These are phyloP conservation scores for Eucalyptus victrix DNA, from an alignment of 345 rosid species.

Conservation along the genomic window DNA sequence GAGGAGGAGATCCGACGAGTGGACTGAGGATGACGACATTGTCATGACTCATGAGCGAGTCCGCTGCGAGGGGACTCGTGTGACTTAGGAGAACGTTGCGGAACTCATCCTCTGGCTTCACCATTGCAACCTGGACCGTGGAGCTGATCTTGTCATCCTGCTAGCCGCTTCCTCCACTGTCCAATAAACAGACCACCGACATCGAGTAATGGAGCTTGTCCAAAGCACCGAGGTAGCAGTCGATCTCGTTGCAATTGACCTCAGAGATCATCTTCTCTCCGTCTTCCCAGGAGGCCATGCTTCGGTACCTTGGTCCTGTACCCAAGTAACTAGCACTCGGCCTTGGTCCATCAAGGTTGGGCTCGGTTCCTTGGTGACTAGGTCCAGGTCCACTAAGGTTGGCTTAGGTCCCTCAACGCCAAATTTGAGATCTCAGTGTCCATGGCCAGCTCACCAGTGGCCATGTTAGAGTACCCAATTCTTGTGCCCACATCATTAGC, in stretches of 20 bases:
- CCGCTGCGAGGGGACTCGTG: slow-evolving; percentile 45
- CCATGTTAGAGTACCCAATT: neutral
- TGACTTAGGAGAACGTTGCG: slow-evolving; percentile 51
- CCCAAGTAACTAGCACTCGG: neutral
- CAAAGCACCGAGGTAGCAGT: slow-evolving; percentile 57
- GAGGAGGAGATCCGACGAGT: slow-evolving; percentile 11
- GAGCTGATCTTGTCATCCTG: slow-evolving; percentile 26
- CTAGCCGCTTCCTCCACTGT: neutral
- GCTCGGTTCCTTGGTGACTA: neutral
- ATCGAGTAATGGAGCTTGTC: slow-evolving; percentile 62
- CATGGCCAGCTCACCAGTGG: rapidly evolving
- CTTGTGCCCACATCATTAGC: neutral
- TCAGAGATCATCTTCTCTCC: slow-evolving; percentile 79
- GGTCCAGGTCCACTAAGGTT: neutral
- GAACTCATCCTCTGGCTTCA: slow-evolving; percentile 91
- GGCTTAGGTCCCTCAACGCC: neutral
- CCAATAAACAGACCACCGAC: slow-evolving; percentile 22
- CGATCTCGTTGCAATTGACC: slow-evolving; percentile 51
- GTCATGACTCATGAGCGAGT: slow-evolving; percentile 11
- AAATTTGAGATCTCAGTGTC: neutral
- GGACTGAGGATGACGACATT: neutral
- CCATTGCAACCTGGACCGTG: slow-evolving; percentile 85
- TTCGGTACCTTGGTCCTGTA: neutral
- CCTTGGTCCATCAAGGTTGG: neutral
- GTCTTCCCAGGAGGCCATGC: slow-evolving; percentile 46